phyloP scores from a whole-genome alignment of 2,329 filamentous ascomycete species.

The Pseudogymnoascus sp. region DNA sequence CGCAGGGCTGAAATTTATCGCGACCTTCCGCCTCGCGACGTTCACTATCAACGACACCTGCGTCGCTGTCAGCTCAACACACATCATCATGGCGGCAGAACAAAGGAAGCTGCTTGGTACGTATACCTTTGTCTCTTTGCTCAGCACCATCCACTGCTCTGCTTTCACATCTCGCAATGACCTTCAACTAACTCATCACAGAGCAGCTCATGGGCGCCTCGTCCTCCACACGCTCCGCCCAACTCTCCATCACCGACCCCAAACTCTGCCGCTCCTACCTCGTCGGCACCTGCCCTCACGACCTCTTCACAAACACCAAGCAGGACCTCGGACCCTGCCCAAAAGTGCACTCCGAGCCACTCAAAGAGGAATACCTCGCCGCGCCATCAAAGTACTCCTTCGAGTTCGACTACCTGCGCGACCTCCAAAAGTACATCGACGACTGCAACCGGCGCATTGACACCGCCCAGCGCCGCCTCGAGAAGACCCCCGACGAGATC shows the following conservation, averaged over 20 bases:
- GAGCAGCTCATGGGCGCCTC: conserved; percentile 89
- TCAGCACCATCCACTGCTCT: neutral
- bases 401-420: conserved; percentile 92
- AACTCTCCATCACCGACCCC: conserved; percentile 80
- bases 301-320: conserved; percentile 99
- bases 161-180: neutral
- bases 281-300: conserved; percentile 89
- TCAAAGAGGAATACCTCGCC: conserved; percentile 81
- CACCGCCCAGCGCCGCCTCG: conserved; percentile 74
- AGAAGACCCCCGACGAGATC: conserved; percentile 98
- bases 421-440: conserved; percentile 93
- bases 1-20: conserved; percentile 16
- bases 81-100: conserved; percentile 76
- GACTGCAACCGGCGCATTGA: conserved; percentile 95
- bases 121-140: conserved; percentile 17
- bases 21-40: conserved; percentile 15
- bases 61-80: conserved; percentile 7
- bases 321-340: conserved; percentile 88
- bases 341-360: conserved; percentile 76
- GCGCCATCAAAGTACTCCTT: conserved; percentile 74
- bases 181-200: conserved; percentile 25
- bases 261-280: conserved; percentile 95
- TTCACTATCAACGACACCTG: conserved; percentile 10
- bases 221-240: conserved; percentile 62
- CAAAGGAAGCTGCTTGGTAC: conserved; percentile 86